Percentiles rank a stretch among this genome's conserved stretches.
Conservation (phyloP, 2,329 filamentous ascomycete species). For the Alternaria sp. region DNA sequence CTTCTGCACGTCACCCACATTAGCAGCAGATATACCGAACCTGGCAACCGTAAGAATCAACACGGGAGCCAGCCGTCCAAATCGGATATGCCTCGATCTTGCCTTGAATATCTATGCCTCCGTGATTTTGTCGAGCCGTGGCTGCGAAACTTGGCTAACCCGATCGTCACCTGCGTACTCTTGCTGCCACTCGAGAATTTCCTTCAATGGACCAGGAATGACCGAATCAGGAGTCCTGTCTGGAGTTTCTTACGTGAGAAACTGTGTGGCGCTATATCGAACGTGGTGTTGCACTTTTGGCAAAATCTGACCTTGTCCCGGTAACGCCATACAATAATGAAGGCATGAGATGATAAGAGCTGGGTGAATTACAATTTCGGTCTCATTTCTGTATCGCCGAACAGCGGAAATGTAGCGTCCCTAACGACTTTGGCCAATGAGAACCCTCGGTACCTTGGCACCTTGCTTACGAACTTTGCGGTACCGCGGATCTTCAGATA, state of each 20-base stretch:
- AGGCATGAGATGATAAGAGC: neutral
- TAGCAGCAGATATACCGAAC: neutral
- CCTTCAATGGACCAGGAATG: neutral
- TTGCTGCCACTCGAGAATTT: neutral
- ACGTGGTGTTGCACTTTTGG: neutral
- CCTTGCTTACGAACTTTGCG: conserved; percentile 10
- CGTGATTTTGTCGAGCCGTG: neutral
- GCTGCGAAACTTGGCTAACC: neutral
- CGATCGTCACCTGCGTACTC: neutral
- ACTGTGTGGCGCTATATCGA: neutral
- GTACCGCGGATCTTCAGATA: conserved; percentile 1
- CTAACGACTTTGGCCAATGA: neutral
- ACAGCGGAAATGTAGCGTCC: neutral
- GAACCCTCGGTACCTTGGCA: neutral
- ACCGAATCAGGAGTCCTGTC: neutral
- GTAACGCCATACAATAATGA: neutral
- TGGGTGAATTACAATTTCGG: neutral
- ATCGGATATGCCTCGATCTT: neutral
- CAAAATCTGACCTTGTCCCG: neutral
- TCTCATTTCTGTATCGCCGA: neutral
- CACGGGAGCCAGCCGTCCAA: neutral
- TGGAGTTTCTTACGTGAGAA: neutral
- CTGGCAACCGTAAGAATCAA: neutral
- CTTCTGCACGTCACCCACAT: neutral
- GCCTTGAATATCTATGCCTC: neutral